Conservation (phyloP, 2,329 filamentous ascomycete species). For the Diaporthe sp. region DNA sequence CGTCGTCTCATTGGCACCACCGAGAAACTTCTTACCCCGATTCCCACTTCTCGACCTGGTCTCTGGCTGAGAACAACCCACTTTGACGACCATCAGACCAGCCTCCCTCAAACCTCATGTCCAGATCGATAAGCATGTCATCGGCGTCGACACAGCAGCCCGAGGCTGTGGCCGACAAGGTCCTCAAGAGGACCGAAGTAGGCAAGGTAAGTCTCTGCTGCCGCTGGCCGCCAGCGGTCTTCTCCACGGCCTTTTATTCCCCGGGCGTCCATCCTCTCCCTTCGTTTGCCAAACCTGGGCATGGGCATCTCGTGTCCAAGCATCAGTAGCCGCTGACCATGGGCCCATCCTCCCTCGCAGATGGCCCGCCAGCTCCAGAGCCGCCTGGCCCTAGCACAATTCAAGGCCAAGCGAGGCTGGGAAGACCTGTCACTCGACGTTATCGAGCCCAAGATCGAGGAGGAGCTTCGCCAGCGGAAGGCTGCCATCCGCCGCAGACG, state of each 20-base stretch:
- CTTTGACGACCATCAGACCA: conserved; percentile 29
- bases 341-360: conserved; percentile 59
- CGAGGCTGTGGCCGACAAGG: conserved; percentile 74
- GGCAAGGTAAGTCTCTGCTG: conserved; percentile 70
- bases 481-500: conserved; percentile 70
- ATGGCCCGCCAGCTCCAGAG: conserved; percentile 94
- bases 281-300: conserved; percentile 19
- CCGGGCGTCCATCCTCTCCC: conserved; percentile 11
- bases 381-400: conserved; percentile 93
- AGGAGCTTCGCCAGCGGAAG: conserved; percentile 67
- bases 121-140: conserved; percentile 61
- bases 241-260: conserved; percentile 17
- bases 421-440: conserved; percentile 88
- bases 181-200: conserved; percentile 79
- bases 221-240: not conserved
- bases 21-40: conserved; percentile 38
- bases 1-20: conserved; percentile 35
- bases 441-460: conserved; percentile 86
- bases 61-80: conserved; percentile 27
- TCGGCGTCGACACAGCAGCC: conserved; percentile 74
- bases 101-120: conserved; percentile 36
- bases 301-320: conserved; percentile 28
- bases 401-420: conserved; percentile 97
- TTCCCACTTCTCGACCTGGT: conserved; percentile 37
- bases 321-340: conserved; percentile 37